phyloP scores from a whole-genome alignment of 305 asterid genomes.

The Fraxinus velutina region DNA sequence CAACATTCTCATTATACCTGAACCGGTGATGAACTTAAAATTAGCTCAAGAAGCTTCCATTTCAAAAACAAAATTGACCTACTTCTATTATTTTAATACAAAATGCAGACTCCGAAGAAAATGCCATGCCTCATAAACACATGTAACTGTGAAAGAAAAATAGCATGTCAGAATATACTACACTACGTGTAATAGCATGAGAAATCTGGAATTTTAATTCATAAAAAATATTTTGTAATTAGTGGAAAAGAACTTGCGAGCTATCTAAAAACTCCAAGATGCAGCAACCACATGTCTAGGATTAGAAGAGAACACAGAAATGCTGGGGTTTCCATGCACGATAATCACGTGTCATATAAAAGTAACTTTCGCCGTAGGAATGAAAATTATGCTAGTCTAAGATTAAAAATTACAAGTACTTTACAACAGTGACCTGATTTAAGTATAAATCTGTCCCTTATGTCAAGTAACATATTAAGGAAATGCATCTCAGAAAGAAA shows the following conservation, averaged over 20 bases:
- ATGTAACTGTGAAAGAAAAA: not conserved
- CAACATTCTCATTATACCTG: slow-evolving; percentile 78
- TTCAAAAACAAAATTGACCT: not conserved
- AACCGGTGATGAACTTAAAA: slow-evolving; percentile 8
- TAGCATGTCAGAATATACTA: not conserved
- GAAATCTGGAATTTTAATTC: not conserved
- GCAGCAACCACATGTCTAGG: not conserved
- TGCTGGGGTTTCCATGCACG: not conserved
- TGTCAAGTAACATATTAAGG: not conserved
- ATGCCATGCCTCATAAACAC: not conserved
- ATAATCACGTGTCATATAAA: not conserved
- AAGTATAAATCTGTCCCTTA: not conserved
- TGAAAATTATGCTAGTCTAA: not conserved
- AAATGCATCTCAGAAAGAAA: not conserved
- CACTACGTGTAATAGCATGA: not conserved
- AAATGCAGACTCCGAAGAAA: not conserved
- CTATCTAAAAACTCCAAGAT: not conserved
- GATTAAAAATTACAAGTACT: not conserved
- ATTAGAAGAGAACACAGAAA: not conserved
- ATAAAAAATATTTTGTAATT: not conserved
- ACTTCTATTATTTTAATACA: not conserved
- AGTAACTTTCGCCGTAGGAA: not conserved
- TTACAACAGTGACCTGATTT: not conserved
- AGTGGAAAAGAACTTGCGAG: not conserved
- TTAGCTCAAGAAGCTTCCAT: slow-evolving; percentile 14